Percentiles rank a stretch among this genome's conserved stretches.
These are phyloP conservation scores for Diaporthe vaccinii DNA, from an alignment of 2,329 filamentous ascomycete species.

Conservation along the genomic window DNA sequence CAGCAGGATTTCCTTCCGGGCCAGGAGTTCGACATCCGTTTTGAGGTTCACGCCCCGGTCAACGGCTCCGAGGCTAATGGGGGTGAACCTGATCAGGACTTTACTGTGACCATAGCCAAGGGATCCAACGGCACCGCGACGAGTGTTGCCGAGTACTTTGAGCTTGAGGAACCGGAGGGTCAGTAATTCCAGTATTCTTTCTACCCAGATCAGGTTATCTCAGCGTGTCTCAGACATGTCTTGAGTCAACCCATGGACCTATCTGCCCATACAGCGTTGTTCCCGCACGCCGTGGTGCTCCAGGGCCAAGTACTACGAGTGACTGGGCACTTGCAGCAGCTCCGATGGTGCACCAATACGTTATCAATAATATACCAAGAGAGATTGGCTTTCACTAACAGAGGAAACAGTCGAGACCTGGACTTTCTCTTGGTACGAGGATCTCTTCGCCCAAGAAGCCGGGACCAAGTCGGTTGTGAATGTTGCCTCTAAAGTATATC, in stretches of 20 bases:
- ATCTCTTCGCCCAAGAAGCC: constrained; percentile 82
- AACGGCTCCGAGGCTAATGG: constrained; percentile 84
- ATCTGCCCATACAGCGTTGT: not conserved
- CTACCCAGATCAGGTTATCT: not conserved
- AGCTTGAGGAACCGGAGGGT: constrained; percentile 72
- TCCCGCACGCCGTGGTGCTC: not conserved
- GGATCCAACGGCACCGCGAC: constrained; percentile 64
- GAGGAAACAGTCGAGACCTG: constrained; percentile 74
- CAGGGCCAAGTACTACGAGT: not conserved
- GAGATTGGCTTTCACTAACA: not conserved
- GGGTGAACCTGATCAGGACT: constrained; percentile 78
- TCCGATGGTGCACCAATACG: not conserved
- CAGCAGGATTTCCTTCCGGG: constrained; percentile 86
- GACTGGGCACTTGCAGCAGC: not conserved
- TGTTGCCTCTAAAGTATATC: constrained; percentile 84
- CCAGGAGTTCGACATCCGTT: constrained; percentile 86
- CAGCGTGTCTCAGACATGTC: not conserved
- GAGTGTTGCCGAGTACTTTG: constrained; percentile 76
- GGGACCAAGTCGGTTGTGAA: constrained; percentile 80
- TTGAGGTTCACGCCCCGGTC: constrained; percentile 84
- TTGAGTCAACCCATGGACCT: not conserved
- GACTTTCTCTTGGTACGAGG: constrained; percentile 89
- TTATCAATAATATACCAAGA: not conserved
- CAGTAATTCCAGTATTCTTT: not conserved
- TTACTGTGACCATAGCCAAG: constrained; percentile 81